phyloP scores from a whole-genome alignment of 495 filamentous ascomycete species.

The Penicillium taxi region DNA sequence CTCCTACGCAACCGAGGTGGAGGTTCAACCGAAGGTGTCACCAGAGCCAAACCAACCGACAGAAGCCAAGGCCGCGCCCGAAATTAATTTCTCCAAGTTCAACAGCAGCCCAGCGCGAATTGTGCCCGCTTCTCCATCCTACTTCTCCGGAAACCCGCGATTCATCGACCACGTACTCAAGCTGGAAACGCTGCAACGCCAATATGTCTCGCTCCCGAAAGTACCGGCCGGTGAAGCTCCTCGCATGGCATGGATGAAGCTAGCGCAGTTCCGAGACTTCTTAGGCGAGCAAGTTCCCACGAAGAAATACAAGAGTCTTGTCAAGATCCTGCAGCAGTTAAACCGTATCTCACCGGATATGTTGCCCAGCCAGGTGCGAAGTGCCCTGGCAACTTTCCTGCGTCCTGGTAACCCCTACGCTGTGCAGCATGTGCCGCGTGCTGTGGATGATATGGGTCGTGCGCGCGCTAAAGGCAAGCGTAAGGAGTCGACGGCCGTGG shows the following conservation, averaged over 20 bases:
- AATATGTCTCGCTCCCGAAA: slow-evolving; percentile 62
- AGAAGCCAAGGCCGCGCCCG: slow-evolving; percentile 32
- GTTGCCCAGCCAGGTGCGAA: slow-evolving; percentile 58
- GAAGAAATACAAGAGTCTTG: slow-evolving; percentile 67
- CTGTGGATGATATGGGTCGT: slow-evolving; percentile 65
- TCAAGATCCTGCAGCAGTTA: slow-evolving; percentile 67
- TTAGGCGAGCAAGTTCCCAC: slow-evolving; percentile 71
- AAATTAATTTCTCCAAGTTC: slow-evolving; percentile 36
- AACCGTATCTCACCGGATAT: slow-evolving; percentile 79
- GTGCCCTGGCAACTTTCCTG: slow-evolving; percentile 60
- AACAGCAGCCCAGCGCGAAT: slow-evolving; percentile 50
- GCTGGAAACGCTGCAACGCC: slow-evolving; percentile 60
- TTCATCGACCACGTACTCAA: slow-evolving; percentile 80
- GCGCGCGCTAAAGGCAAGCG: slow-evolving; percentile 71
- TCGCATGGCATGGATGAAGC: slow-evolving; percentile 75
- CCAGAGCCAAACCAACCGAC: slow-evolving; percentile 1
- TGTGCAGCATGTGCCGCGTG: slow-evolving; percentile 45
- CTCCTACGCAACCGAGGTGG: slow-evolving; percentile 26
- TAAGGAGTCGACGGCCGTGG: slow-evolving; percentile 77
- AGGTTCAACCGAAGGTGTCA: slow-evolving; percentile 6
- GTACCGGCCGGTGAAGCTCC: slow-evolving; percentile 57
- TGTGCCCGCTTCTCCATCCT: slow-evolving; percentile 77
- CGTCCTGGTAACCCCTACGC: slow-evolving; percentile 64
- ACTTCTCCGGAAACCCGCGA: slow-evolving; percentile 77
- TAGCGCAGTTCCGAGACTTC: slow-evolving; percentile 63